These are phyloP conservation scores for Lepidium sativum DNA, from an alignment of 345 rosid species.

Conservation along the genomic window DNA sequence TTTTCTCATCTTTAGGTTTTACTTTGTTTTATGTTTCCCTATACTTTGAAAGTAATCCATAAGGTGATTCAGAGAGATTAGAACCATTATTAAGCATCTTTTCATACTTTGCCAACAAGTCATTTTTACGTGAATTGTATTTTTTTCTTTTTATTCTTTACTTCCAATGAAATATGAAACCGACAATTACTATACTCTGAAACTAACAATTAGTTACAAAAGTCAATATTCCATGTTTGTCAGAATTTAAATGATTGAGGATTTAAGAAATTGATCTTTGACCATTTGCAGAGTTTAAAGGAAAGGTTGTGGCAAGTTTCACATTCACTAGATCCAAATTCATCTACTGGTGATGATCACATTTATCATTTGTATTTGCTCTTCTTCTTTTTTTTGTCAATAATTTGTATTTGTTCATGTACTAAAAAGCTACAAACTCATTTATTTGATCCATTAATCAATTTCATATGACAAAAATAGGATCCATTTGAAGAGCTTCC, in stretches of 20 bases:
- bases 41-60: no score
- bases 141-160: no score
- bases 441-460: not conserved
- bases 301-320: conserved; percentile 50
- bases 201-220: no score
- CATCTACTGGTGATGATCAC: conserved; percentile 38
- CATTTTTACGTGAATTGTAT: no score
- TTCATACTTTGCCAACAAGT: no score
- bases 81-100: no score
- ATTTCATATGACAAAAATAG: conserved; percentile 31
- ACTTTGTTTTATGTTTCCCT: no score
- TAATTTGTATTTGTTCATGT: not conserved
- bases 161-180: no score
- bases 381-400: no score
- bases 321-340: conserved; percentile 35
- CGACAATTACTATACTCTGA: no score
- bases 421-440: not conserved
- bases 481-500: conserved; percentile 98
- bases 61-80: no score
- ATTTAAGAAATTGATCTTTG: not conserved
- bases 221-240: not conserved
- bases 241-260: not conserved
- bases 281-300: conserved; percentile 36
- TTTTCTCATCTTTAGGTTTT: no score
- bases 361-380: conserved; percentile 11